Conservation (phyloP, 1,139 yeast species). For the Wickerhamomyces sp. region DNA sequence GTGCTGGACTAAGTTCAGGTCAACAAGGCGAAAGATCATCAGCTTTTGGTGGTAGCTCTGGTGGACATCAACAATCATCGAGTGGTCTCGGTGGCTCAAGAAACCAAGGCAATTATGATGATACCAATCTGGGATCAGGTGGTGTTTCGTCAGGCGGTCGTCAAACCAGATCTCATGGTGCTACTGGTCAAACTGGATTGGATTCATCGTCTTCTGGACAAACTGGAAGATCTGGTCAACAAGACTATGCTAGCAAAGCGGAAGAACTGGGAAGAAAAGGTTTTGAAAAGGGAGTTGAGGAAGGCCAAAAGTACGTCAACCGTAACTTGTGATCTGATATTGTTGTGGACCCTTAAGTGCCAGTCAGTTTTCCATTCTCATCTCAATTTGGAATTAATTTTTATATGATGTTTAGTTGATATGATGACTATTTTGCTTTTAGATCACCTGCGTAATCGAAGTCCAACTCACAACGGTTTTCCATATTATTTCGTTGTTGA, state of each 20-base stretch:
- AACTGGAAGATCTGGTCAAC: constrained; percentile 8
- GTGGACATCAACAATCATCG: constrained; percentile 1
- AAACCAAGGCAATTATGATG: not conserved
- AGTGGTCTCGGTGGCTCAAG: not conserved
- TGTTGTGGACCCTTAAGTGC: too few species aligned
- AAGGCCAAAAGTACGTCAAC: constrained; percentile 21
- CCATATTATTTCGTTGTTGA: too few species aligned
- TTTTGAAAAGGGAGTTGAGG: constrained; percentile 16
- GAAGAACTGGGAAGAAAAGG: constrained; percentile 19
- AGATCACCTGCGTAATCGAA: too few species aligned
- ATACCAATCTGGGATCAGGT: constrained; percentile 1
- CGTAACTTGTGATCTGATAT: constrained; percentile 16
- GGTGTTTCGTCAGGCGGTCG: constrained; percentile 8
- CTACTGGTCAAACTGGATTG: constrained; percentile 1
- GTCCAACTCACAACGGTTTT: too few species aligned
- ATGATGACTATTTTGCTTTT: too few species aligned
- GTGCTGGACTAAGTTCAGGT: not conserved
- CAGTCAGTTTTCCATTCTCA: too few species aligned
- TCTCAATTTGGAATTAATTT: too few species aligned
- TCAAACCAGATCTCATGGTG: constrained; percentile 22
- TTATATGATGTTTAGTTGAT: too few species aligned
- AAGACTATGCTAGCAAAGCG: constrained; percentile 12
- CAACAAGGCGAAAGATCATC: not conserved
- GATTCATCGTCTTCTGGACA: not conserved
- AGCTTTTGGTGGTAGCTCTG: not conserved